Percentiles rank a stretch among this genome's conserved stretches.
Conservation (phyloP, 345 rosid genomes). For the Linum tenue region DNA sequence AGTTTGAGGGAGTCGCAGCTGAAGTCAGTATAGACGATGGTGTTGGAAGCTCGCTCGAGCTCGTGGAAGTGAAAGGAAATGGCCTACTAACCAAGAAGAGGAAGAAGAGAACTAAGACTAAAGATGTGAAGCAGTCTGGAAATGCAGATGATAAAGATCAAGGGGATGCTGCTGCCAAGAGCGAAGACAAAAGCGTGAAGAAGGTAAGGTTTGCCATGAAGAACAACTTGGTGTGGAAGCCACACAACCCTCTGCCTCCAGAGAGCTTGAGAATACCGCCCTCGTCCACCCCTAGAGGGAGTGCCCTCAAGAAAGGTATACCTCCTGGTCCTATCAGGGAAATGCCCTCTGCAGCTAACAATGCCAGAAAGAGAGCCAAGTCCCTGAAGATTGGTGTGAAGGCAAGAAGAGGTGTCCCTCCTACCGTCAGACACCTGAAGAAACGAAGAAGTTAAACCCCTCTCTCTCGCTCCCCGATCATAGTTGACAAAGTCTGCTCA, state of each 20-base stretch:
- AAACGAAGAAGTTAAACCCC: conserved; percentile 26
- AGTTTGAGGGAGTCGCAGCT: conserved; percentile 83
- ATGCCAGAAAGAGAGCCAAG: conserved; percentile 45
- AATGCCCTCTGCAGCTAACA: conserved; percentile 39
- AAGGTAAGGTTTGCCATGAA: conserved; percentile 87
- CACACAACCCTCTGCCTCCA: conserved; percentile 90
- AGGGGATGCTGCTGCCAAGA: conserved; percentile 39
- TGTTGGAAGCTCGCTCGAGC: conserved; percentile 37
- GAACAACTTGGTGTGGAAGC: conserved; percentile 92
- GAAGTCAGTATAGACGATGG: conserved; percentile 40
- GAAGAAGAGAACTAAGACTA: conserved; percentile 47
- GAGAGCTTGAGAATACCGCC: conserved; percentile 86
- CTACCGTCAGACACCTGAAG: conserved; percentile 35
- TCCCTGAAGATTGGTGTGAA: conserved; percentile 17
- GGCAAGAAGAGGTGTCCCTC: conserved; percentile 33
- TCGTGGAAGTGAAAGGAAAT: conserved; percentile 23
- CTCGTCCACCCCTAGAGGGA: conserved; percentile 88
- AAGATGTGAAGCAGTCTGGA: conserved; percentile 17
- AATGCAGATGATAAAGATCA: conserved; percentile 20
- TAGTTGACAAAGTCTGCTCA: neutral
- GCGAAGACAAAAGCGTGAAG: conserved; percentile 59
- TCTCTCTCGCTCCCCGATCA: conserved; percentile 7
- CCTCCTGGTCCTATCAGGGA: conserved; percentile 83
- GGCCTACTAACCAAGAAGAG: conserved; percentile 50
- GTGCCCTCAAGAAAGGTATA: conserved; percentile 90